These are phyloP conservation scores for Fusarium concolor DNA, from an alignment of 2,329 filamentous ascomycete genomes.

Conservation along the genomic window DNA sequence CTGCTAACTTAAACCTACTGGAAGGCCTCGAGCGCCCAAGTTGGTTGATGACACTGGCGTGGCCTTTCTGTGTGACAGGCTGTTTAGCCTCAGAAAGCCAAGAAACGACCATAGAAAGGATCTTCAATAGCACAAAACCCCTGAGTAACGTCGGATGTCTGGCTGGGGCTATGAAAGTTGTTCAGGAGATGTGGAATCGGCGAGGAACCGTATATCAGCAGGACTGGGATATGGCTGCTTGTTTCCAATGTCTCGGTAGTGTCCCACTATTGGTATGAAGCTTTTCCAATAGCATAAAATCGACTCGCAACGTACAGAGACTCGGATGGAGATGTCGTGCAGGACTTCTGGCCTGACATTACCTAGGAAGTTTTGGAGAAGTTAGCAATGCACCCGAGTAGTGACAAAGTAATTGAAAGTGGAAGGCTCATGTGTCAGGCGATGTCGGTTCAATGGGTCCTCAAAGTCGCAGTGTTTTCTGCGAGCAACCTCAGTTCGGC, in stretches of 20 bases:
- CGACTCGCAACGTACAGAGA: too few relatives aligned
- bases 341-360: too few relatives aligned
- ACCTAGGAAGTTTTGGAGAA: not conserved
- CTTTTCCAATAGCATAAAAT: too few relatives aligned
- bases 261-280: not conserved
- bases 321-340: too few relatives aligned
- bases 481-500: conserved; percentile 25
- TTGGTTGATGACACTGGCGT: too few relatives aligned
- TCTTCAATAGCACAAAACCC: not conserved
- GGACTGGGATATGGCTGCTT: conserved; percentile 24
- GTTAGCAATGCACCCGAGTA: not conserved
- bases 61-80: too few relatives aligned
- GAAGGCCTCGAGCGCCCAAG: too few relatives aligned
- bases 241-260: conserved; percentile 50
- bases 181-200: conserved; percentile 4
- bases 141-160: conserved; percentile 5
- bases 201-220: not conserved
- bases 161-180: conserved; percentile 2
- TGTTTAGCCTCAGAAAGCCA: too few relatives aligned
- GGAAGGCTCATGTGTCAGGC: conserved; percentile 2
- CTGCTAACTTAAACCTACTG: too few relatives aligned
- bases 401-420: not conserved
- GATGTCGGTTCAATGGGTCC: conserved; percentile 28
- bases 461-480: conserved; percentile 18
- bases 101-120: too few relatives aligned